Evolutionary conservation across 2,329 filamentous ascomycete species (phyloP), one percentile per base, ranked within the genome.

Genomic region (Paracamarosporium sp.): DNA sequence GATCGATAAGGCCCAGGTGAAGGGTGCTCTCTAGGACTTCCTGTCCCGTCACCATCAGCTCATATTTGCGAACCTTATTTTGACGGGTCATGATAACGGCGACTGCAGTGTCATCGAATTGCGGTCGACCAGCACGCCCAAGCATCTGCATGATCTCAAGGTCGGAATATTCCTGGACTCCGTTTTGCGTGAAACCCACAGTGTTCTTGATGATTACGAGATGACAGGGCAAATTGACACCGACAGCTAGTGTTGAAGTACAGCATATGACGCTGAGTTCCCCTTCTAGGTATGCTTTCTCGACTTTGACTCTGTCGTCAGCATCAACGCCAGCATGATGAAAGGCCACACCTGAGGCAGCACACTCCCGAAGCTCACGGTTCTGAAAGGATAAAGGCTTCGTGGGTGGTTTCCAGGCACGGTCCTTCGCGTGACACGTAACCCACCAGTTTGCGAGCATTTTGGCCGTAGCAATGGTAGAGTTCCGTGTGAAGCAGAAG

Each of bases 81-180:
- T 82, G 79, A 24, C 86, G 84, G 0, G 92, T 95, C 79, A 96
- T 86, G 53, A 96, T 93, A 15, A 95, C 87, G 11, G 90, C 92
- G 36, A 88, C 83, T 3, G 90, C 92, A 56, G 80, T 90, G 48
- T 86, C 83, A 65, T 94, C 92, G 61, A 93, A 96, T 68, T 96
- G 92, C 5, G 92, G 92, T 20, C 92, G 83, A 1, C 92, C 92
- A 50, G 92, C 92, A 61, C 92, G 87, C 6, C 92, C 92, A 47
- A 96, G 84, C 92, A 96, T 96, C 67, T 96, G 92, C 89, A 94
- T 94, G 60, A 94, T 85, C 64, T 96, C 92, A 5, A 96, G 80
- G 70, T 95, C 91, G 0, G 90, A 88, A 64, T 92, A 93, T 71
- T 95, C 91, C 54, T 87, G 85, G 35, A 85, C 67, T 7, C 77